Base-by-base conservation (phyloP, 2,329 filamentous ascomycete genomes). In the Apiospora phragmitis region DNA sequence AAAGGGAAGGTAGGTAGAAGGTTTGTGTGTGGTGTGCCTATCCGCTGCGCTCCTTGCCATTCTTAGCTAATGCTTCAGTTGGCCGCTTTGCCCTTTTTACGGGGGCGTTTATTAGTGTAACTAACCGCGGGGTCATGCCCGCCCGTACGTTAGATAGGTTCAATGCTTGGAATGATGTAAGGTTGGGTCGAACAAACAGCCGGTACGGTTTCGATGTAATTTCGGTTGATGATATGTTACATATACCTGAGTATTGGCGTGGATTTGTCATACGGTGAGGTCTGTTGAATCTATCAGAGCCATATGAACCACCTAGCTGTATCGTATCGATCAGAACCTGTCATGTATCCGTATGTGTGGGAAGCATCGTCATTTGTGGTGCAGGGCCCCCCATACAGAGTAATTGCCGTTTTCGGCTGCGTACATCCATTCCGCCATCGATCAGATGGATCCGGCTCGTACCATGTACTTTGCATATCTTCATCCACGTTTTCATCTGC, bases 51-150 rank as follows among this genome's bases (percentile, higher is more conserved):
- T 59, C 51, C 51, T 59, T 59, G 16, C 55, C 55, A n/a, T 38
- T 38, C 35, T 62, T 62, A 62, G 55, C 55, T 62, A 62, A 62
- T 62, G 21, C 29, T 24, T 62, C 55, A 62, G 55, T 62, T 62
- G 55, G 55, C 55, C 11, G 49, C 49, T 32, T n/a, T 62, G 55
- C 55, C 11, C 32, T 62, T 35, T 62, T 62, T 62, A 62, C 55
- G 55, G 55, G 32, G 55, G 51, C 51, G 51, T 35, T 32, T 18
- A 35, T 59, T 62, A 62, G 55, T 62, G 55, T 21, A 38, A 38
- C 55, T 62, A 38, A 62, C 55, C 55, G 55, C 55, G 55, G 55
- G 55, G 55, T 62, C 55, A 62, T 62, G 55, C 55, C 55, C 38
- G 55, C 55, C 14, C 9, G 7, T 7, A n/a, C n/a, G 16, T 38